Evolutionary conservation across 2,329 filamentous ascomycete genomes (phyloP), one percentile per base, ranked within the genome.

Genomic region (Juglanconis juglandina): DNA sequence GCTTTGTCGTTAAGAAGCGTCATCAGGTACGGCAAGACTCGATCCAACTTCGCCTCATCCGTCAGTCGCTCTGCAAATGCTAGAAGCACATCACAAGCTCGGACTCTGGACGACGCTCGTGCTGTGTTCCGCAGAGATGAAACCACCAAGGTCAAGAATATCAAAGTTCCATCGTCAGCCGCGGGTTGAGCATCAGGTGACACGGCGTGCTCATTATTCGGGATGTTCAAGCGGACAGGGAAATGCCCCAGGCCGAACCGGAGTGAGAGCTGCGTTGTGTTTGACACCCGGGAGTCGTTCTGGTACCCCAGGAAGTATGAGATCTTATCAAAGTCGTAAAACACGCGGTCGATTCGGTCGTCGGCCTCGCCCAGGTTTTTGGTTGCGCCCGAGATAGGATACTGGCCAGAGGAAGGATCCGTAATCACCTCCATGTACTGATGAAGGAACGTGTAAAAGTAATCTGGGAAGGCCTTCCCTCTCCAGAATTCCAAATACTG

Each of bases 391-490:
- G 88, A 88, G 47, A 91, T 82, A 10, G 87, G 84, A 56, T 84
- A 87, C 65, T 89, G 88, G 1, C 91, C 92, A 1, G 91, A 91
- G 0, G 89, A 91, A 0, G 93, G 90, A 71, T 98, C 92, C 4
- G 95, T 98, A 64, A 99, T 91, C 58, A 96, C 84, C 66, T 91
- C 91, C 92, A 99, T 97, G 71, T 99, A 96, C 69, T 97, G 93
- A 71, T 99, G 95, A 37, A 99, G 80, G 71, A 99, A 98, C 71
- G 87, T 96, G 79, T 97, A 98, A 69, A 99, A 99, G 75, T 99
- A 99, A 60, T 91, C 86, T 0, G 95, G 96, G 65, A 99, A 99
- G 3, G 94, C 91, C 70, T 94, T 97, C 51, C 85, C 86, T 68
- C 92, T 91, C 87, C 91, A 98, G 68, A 96, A 94, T 30, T 92